phyloP scores from a whole-genome alignment of 2,329 filamentous ascomycete genomes.

The Xenosphaeropsis pyriputrescens region DNA sequence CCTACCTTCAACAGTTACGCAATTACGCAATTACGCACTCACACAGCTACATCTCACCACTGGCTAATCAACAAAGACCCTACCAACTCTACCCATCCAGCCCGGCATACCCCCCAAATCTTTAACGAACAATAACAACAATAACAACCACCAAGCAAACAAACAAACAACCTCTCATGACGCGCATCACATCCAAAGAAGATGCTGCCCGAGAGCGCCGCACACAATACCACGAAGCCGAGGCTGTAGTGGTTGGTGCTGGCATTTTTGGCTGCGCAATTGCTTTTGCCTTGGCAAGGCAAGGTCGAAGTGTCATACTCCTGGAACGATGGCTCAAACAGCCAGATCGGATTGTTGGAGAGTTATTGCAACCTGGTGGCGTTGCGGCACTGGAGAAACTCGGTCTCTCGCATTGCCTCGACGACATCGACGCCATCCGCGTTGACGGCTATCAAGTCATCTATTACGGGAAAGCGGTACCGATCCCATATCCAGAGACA shows the following conservation, averaged over 20 bases:
- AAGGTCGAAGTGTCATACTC: constrained; percentile 80
- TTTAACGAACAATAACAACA: no score
- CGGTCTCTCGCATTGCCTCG: constrained; percentile 68
- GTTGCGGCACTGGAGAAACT: constrained; percentile 67
- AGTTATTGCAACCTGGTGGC: constrained; percentile 86
- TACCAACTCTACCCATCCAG: no score
- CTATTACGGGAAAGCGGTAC: constrained; percentile 59
- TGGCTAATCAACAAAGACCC: no score
- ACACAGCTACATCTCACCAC: no score
- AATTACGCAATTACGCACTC: no score
- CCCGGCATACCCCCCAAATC: no score
- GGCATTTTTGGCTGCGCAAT: constrained; percentile 81
- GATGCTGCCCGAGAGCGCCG: not conserved
- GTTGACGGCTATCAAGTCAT: constrained; percentile 81
- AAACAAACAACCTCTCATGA: not conserved
- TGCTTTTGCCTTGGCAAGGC: constrained; percentile 71
- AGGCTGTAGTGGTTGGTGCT: constrained; percentile 54
- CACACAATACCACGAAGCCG: not conserved
- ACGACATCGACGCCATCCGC: constrained; percentile 73
- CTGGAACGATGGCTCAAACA: constrained; percentile 83
- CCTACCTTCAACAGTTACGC: no score
- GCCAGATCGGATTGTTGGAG: constrained; percentile 90
- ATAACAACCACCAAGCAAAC: no score
- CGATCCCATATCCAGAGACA: constrained; percentile 68
- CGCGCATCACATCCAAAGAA: not conserved